Evolutionary conservation across 768 basidiomycete genomes (phyloP), one percentile per base, ranked within the genome.

Genomic region (Leucocoprinus birnbaumii): DNA sequence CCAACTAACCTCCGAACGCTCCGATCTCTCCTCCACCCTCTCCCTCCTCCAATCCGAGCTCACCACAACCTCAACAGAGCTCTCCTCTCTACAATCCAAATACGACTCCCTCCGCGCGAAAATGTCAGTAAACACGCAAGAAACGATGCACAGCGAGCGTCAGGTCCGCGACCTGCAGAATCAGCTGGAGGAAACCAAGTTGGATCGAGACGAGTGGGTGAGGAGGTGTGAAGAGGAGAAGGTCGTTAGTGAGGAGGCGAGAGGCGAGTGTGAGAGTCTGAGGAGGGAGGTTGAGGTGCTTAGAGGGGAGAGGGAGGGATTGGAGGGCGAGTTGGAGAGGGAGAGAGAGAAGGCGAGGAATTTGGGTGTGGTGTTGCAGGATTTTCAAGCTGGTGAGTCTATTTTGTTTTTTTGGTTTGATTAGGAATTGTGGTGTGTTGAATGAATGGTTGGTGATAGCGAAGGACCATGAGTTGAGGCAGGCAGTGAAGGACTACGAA

Each of bases 321-420:
- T 85, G 16, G 65, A 68, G 26, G 74, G 63, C 0, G 82, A 85
- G 58, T 73, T 93, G 38, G 85, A 86, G 58, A 68, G 73, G 18
- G 91, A 92, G 61, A 76, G 75, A 58, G 86, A 91, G 72, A 89
- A 87, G 63, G 82, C 86, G 3, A 74, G 70, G 6, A 98, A 98
- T 70, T 68, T 99, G 56, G 91, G 98, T 67, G 87, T 89, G 2
- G 97, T 99, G 3, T 72, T 99, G 62, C 87, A 92, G 65, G 97
- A 98, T 70, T 99, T 98, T 72, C 94, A 98, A 72, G 77, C 85
- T 51, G 88, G 96, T 95, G 62, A 56, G 88, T 73, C 2, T n/a
- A 44, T 24, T 31, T 53, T 27, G 13, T 26, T 31, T 10, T 26
- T 26, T 34, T 31, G 31, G 5, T 31, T 53, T 11, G 21, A n/a